A percentile compares a stretch with the other conserved stretches of the same genome.
phyloP scores from a whole-genome alignment of 2,329 filamentous ascomycete genomes.

The Aspergillus quadricinctus region DNA sequence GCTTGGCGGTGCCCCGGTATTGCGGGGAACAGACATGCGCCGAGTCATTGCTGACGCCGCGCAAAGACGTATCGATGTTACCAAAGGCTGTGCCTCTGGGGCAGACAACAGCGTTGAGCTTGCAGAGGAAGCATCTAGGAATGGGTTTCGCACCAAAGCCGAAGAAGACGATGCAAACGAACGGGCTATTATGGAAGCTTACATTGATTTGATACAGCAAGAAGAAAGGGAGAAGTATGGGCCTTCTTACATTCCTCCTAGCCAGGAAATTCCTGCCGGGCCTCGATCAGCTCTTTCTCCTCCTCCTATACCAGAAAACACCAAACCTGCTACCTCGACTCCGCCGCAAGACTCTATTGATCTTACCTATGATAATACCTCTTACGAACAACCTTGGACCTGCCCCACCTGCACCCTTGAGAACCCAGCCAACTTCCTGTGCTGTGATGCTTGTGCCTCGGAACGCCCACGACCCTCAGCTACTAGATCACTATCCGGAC shows the following conservation, averaged over 20 bases:
- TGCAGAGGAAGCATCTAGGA: conserved; percentile 60
- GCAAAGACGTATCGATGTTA: conserved; percentile 61
- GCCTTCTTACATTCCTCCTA: conserved; percentile 51
- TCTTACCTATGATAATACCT: conserved; percentile 23
- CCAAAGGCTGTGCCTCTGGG: conserved; percentile 71
- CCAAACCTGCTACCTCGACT: conserved; percentile 18
- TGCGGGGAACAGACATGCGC: conserved; percentile 64
- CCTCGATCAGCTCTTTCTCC: conserved; percentile 37
- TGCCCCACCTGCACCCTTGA: conserved; percentile 60
- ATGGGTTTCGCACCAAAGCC: conserved; percentile 76
- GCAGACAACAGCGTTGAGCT: conserved; percentile 64
- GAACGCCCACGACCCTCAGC: conserved; percentile 45
- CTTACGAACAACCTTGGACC: conserved; percentile 48
- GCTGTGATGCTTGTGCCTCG: conserved; percentile 57
- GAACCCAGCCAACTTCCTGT: conserved; percentile 56
- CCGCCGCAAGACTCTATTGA: conserved; percentile 9
- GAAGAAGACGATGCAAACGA: conserved; percentile 90
- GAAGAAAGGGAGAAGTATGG: conserved; percentile 63
- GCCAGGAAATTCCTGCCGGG: conserved; percentile 50
- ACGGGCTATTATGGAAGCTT: conserved; percentile 74
- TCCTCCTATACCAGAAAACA: conserved; percentile 31
- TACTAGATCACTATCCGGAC: conserved; percentile 9
- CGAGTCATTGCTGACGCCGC: conserved; percentile 68
- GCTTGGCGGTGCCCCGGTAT: conserved; percentile 60
- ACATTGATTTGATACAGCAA: conserved; percentile 82